Percentiles rank a stretch among this genome's conserved stretches.
These are phyloP conservation scores for Coemansia erecta DNA, from an alignment of 192 early-diverging fungal genomes.

Conservation along the genomic window DNA sequence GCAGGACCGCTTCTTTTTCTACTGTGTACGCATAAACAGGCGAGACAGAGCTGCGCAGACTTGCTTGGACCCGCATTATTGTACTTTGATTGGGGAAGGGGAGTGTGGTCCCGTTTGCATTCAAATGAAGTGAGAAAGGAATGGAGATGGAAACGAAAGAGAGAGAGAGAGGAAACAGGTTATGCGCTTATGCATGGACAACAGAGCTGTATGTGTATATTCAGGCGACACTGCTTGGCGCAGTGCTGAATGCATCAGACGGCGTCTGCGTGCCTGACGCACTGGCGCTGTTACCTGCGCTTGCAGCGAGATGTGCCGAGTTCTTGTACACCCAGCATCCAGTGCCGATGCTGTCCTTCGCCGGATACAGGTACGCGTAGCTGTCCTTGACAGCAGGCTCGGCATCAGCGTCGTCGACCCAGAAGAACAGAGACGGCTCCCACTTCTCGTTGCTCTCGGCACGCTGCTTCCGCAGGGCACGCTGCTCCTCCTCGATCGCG, in stretches of 20 bases:
- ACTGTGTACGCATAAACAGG: no score
- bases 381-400: conserved; percentile 32
- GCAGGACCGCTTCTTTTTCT: no score
- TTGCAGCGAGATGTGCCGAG: conserved; percentile 17
- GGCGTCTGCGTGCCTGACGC: conserved; percentile 45
- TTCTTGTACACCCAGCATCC: conserved; percentile 50
- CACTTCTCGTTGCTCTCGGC: conserved; percentile 56
- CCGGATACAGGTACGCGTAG: conserved; percentile 42
- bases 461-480: conserved; percentile 61
- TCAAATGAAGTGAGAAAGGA: no score
- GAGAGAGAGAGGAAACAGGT: background rate
- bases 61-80: no score
- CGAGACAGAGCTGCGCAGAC: no score
- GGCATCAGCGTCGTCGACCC: conserved; percentile 43
- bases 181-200: background rate
- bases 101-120: no score
- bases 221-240: conserved; percentile 36
- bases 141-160: background rate
- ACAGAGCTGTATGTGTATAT: background rate
- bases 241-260: conserved; percentile 49
- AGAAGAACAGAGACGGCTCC: conserved; percentile 54
- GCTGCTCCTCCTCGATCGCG: conserved; percentile 67
- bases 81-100: no score
- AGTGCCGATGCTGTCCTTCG: conserved; percentile 43
- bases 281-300: conserved; percentile 6